Base-by-base conservation (phyloP, 768 basidiomycete genomes). In the Serendipita sp. region DNA sequence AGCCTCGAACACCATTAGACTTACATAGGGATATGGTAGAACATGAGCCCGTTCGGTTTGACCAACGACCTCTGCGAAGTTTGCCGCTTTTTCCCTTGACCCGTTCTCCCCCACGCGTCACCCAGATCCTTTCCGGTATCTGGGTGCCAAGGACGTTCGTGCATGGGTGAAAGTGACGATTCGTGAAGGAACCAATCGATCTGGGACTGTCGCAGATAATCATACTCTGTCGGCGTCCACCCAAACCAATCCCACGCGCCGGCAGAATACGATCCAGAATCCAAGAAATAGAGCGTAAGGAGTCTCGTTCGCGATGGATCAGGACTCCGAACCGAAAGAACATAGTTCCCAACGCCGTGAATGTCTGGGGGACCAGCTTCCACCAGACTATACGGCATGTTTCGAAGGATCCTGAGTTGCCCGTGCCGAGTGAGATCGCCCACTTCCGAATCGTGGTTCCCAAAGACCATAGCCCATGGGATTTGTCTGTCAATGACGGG, bases 1-100 rank as follows among this genome's bases (percentile, higher is more conserved):
- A 23, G 23, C 23, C 23, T 23, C 23, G 23, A 23, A 23, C 23
- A 23, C 23, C 16, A 60, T 34, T 30, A 58, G 2, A 77, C 85
- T 23, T 71, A 90, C 86, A 97, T 71, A 63, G 95, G 95, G 54
- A 99, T 98, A 69, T 98, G 95, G 84, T 96, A 97, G 76, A 95
- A 96, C 88, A 91, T 89, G 69, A 98, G 73, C 0, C 91, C 95
- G 70, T 97, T 97, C 1, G 95, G 95, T 73, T 96, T 98, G 3
- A 89, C 90, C 2, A 93, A 78, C 64, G 77, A 78, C 69, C 76
- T 74, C 41, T 32, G n/a, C 23, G 34, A 46, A 36, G 73, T 73
- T 68, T 86, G 81, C 23, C 88, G 80, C 63, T 74, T 73, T 47
- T 44, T 63, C 7, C 66, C 35, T 34, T 63, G 58, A 23, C 51